Conservation (phyloP, 331 rosid species). For the Cydonia oblonga region DNA sequence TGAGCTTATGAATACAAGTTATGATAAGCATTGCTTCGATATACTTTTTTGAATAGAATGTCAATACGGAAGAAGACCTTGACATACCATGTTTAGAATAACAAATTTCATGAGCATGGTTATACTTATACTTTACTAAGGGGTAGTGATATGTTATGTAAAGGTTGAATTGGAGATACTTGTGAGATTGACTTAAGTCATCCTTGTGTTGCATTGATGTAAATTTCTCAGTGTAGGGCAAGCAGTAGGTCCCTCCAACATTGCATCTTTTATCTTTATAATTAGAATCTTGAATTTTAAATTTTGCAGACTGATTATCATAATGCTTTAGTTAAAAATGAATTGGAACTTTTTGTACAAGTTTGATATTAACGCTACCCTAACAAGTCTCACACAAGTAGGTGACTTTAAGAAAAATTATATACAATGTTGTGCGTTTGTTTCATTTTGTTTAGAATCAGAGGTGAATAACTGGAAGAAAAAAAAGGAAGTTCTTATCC, state of each 20-base stretch:
- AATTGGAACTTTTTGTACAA: not conserved
- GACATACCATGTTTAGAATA: not conserved
- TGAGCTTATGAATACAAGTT: not conserved
- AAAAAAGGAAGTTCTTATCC: not conserved
- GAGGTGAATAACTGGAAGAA: not conserved
- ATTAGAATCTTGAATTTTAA: not conserved
- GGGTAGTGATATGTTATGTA: not conserved
- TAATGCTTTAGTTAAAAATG: not conserved
- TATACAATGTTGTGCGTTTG: not conserved
- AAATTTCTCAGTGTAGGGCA: not conserved
- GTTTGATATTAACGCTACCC: not conserved
- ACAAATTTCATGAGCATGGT: slow-evolving; percentile 2
- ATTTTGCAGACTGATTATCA: not conserved
- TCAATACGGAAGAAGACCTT: not conserved
- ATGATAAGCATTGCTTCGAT: not conserved
- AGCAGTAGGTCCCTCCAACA: not conserved
- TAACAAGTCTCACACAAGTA: not conserved
- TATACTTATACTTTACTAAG: not conserved
- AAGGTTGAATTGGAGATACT: not conserved
- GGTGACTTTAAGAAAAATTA: not conserved
- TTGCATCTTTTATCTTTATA: not conserved
- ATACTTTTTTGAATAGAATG: not conserved
- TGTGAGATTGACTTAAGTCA: not conserved
- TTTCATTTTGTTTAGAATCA: not conserved
- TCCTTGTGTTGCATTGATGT: not conserved